A percentile compares a stretch with the other conserved stretches of the same genome.
Evolutionary conservation across 2,329 filamentous ascomycete genomes (phyloP).

Genomic region (Apiospora rasikravindrae): DNA sequence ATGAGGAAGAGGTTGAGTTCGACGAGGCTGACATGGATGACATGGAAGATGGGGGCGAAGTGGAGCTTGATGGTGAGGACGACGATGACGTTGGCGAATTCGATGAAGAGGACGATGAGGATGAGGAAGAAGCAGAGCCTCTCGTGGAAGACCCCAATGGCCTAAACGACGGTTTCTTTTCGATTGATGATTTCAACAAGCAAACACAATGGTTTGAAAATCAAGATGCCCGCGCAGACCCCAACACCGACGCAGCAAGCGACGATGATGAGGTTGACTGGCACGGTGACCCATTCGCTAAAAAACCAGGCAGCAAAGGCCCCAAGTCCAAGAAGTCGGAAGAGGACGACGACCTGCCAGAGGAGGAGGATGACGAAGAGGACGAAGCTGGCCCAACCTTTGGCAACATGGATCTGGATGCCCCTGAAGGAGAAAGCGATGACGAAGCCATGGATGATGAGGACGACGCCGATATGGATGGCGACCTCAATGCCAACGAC

Average conservation of each 20-base stretch:
- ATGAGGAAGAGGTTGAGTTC: constrained; percentile 39
- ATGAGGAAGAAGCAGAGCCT: constrained; percentile 56
- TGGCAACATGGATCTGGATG: constrained; percentile 76
- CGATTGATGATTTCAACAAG: constrained; percentile 95
- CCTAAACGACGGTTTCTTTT: constrained; percentile 97
- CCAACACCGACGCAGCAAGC: constrained; percentile 73
- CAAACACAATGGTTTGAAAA: constrained; percentile 89
- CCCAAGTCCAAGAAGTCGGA: constrained; percentile 44
- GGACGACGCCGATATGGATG: constrained; percentile 58
- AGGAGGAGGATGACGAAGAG: constrained; percentile 63
- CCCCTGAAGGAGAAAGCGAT: constrained; percentile 71
- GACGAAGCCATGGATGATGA: constrained; percentile 64
- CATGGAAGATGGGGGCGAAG: constrained; percentile 37
- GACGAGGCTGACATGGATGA: constrained; percentile 41
- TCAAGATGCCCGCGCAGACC: constrained; percentile 79
- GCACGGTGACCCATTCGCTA: constrained; percentile 74
- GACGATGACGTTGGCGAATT: constrained; percentile 47
- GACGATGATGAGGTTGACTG: constrained; percentile 91
- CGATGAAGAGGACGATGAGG: constrained; percentile 53
- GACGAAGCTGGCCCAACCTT: constrained; percentile 85
- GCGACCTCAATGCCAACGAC: constrained; percentile 77
- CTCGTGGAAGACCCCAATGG: constrained; percentile 78
- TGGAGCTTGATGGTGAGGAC: constrained; percentile 40
- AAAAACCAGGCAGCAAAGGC: constrained; percentile 30
- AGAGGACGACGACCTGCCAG: constrained; percentile 41